A percentile compares a stretch with the other conserved stretches of the same genome.
Conservation (phyloP, 768 basidiomycete species). For the Naganishia friedmannii region DNA sequence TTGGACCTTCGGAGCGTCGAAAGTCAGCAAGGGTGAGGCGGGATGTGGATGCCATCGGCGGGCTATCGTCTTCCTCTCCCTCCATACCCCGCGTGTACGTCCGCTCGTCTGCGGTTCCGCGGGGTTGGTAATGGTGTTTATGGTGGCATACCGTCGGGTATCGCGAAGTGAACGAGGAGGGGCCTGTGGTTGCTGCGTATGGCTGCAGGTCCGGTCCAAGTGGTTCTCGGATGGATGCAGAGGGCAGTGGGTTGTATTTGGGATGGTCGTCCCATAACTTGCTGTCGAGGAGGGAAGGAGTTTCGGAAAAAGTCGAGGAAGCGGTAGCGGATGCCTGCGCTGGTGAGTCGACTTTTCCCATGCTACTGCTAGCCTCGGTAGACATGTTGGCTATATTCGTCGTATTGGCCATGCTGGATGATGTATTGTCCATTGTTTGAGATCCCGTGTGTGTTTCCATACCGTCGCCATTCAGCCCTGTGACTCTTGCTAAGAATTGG, state of each 20-base stretch:
- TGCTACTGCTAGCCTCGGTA: neutral
- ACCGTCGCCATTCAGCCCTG: constrained; percentile 22
- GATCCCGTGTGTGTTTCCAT: constrained; percentile 1
- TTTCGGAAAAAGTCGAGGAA: neutral
- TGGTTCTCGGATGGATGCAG: constrained; percentile 43
- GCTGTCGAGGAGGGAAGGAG: constrained; percentile 10
- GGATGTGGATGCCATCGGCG: constrained; percentile 2
- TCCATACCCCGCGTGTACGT: neutral
- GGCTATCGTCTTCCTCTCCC: neutral
- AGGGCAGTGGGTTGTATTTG: constrained; percentile 22
- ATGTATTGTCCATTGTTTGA: neutral
- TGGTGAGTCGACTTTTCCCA: neutral
- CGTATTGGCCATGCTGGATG: constrained; percentile 6
- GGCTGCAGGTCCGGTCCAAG: constrained; percentile 37
- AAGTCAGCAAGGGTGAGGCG: constrained; percentile 49
- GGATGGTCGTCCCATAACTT: constrained; percentile 31
- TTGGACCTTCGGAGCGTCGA: constrained; percentile 45
- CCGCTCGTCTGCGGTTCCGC: neutral
- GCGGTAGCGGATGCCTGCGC: neutral
- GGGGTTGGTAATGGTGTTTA: constrained; percentile 31
- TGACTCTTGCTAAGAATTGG: neutral
- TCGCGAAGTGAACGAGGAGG: neutral
- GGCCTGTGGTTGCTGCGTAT: constrained; percentile 15
- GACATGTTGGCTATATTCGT: neutral
- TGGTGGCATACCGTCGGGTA: constrained; percentile 20